Conservation (phyloP, 805 yeast genomes). For the Groenewaldozyma tartarivorans region DNA sequence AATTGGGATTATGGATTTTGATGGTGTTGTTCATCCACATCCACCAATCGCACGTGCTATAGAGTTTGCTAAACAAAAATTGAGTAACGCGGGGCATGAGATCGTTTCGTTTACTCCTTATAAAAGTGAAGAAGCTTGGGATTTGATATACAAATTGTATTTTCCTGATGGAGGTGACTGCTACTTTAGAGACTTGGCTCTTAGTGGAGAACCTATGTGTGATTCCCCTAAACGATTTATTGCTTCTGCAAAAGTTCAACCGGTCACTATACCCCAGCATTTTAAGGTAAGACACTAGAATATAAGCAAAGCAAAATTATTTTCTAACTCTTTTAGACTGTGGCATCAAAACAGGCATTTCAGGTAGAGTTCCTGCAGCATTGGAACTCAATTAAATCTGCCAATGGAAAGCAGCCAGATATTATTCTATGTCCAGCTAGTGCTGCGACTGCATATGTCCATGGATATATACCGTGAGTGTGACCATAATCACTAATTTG, state of each 20-base stretch:
- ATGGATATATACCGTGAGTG: too few species aligned
- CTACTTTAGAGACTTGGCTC: constrained; percentile 7
- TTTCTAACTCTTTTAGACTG: too few species aligned
- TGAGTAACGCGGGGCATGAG: constrained; percentile 11
- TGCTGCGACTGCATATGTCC: background rate
- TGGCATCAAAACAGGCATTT: background rate
- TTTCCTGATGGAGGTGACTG: constrained; percentile 54
- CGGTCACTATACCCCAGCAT: background rate
- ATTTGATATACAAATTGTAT: constrained; percentile 30
- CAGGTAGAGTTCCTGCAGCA: background rate
- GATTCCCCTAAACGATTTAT: background rate
- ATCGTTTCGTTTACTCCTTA: constrained; percentile 20
- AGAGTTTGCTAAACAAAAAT: constrained; percentile 22
- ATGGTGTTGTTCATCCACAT: constrained; percentile 37
- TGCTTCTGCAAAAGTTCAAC: background rate
- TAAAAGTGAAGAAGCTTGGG: constrained; percentile 18
- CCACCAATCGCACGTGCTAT: constrained; percentile 43
- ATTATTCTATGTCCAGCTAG: background rate
- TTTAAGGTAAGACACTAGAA: background rate
- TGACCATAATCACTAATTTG: too few species aligned
- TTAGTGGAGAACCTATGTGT: background rate
- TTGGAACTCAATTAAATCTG: background rate
- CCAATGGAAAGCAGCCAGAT: background rate
- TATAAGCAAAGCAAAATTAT: too few species aligned
- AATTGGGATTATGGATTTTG: constrained; percentile 17